Percentiles rank a stretch among this genome's conserved stretches.
Conservation (phyloP, 2,329 filamentous ascomycete genomes). For the Pseudogymnoascus verrucosus region DNA sequence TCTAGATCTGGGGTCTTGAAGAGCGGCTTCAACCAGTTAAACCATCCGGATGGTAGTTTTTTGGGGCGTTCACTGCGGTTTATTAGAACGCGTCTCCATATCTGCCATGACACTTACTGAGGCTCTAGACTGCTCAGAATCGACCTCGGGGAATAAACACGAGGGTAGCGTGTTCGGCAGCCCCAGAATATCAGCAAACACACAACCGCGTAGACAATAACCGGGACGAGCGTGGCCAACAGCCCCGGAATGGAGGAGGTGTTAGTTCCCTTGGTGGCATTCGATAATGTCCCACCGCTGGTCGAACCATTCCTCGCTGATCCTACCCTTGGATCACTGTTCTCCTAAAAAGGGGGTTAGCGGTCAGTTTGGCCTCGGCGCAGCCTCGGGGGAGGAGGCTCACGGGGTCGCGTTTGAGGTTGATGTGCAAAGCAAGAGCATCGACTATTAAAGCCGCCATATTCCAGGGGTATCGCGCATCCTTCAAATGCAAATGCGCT, state of each 20-base stretch:
- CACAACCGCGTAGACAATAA: constrained; percentile 39
- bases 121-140: constrained; percentile 41
- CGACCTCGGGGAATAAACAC: constrained; percentile 49
- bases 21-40: constrained; percentile 29
- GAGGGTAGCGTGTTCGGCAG: constrained; percentile 38
- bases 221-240: constrained; percentile 46
- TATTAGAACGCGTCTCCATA: background rate
- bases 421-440: background rate
- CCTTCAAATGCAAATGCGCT: background rate
- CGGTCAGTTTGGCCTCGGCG: background rate
- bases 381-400: background rate
- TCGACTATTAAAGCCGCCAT: constrained; percentile 5
- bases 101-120: constrained; percentile 33
- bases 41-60: constrained; percentile 26
- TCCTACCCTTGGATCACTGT: constrained; percentile 34
- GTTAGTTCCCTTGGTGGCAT: constrained; percentile 32
- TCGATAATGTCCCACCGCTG: constrained; percentile 5
- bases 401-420: background rate
- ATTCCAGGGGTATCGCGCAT: background rate
- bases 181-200: constrained; percentile 46
- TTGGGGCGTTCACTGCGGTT: constrained; percentile 25
- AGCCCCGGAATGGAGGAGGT: constrained; percentile 35
- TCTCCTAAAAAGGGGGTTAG: background rate
- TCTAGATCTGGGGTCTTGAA: constrained; percentile 26
- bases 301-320: constrained; percentile 36